These are phyloP conservation scores for Dalbergia cultrata DNA, from an alignment of 306 rosid genomes.

Conservation along the genomic window DNA sequence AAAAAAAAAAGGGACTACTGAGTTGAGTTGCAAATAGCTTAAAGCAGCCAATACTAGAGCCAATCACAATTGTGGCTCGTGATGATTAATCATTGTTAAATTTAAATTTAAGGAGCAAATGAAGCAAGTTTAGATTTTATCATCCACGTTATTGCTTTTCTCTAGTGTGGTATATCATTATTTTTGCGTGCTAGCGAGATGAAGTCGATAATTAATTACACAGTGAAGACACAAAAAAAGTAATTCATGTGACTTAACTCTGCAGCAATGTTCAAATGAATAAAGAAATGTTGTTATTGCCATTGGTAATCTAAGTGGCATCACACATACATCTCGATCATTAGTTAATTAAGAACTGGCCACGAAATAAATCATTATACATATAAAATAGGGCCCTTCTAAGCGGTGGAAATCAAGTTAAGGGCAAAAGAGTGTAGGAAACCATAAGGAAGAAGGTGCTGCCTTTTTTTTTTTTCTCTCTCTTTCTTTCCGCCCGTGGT, in stretches of 20 bases:
- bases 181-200: conserved; percentile 5
- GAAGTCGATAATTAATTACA: conserved; percentile 16
- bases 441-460: background rate
- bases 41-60: background rate
- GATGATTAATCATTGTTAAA: conserved; percentile 10
- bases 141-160: background rate
- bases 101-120: background rate
- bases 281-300: background rate
- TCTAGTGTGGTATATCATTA: background rate
- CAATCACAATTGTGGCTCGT: background rate
- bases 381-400: background rate
- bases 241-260: conserved; percentile 27
- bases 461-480: background rate
- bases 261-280: conserved; percentile 27
- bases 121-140: background rate
- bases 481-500: no score
- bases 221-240: background rate
- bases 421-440: no score
- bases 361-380: no score
- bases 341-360: background rate
- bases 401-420: no score
- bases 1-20: background rate
- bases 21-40: background rate
- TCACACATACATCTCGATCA: background rate
- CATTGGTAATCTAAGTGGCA: background rate